Base-by-base conservation (phyloP, 129 eudicot species). In the Arctium minus region DNA sequence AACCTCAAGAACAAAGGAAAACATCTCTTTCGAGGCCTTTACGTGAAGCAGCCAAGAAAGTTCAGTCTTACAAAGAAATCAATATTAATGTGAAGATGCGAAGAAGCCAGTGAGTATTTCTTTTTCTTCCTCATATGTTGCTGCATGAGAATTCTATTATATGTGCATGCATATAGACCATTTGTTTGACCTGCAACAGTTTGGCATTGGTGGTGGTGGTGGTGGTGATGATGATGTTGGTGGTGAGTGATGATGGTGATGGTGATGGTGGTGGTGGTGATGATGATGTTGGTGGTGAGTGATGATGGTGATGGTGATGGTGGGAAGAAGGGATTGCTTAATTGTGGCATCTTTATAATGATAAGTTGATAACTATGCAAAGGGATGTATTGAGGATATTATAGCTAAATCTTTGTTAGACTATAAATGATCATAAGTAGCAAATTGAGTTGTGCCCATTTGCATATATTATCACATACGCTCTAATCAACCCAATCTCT, bases 21-120 rank as follows among this genome's bases (percentile, higher is more conserved):
- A 48, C 85, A 70, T 91, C 92, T 72, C 56, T 88, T 12, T 81
- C 88, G 39, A 90, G 97, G 89, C 97, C 93, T 1, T 82, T 80
- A 56, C 91, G 91, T 18, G 81, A 53, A 79, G 94, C 97, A 77
- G 88, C 87, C 75, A 88, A 56, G 80, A 92, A 90, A 85, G 89
- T 90, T 64, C 88, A 85, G 64, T 82, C 94, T 2, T 92, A 92
- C 86, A 92, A 92, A 86, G 97, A 92, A 80, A 38, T 81, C 37
- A 88, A 86, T 12, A 1, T 90, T 5, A 79, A 75, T 15, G 78
- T 85, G 48, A 92, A 92, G 85, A 89, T 92, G 94, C 91, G 94
- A 32, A 88, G 94, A 76, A 69, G 50, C 27, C 74, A 83, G 78
- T 92, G 85, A 92, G 67, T 74, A 11, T 36, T 48, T 10, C 22